A percentile compares a stretch with the other conserved stretches of the same genome.
These are phyloP conservation scores for Mycena indigotica DNA, from an alignment of 768 basidiomycete species.

Conservation along the genomic window DNA sequence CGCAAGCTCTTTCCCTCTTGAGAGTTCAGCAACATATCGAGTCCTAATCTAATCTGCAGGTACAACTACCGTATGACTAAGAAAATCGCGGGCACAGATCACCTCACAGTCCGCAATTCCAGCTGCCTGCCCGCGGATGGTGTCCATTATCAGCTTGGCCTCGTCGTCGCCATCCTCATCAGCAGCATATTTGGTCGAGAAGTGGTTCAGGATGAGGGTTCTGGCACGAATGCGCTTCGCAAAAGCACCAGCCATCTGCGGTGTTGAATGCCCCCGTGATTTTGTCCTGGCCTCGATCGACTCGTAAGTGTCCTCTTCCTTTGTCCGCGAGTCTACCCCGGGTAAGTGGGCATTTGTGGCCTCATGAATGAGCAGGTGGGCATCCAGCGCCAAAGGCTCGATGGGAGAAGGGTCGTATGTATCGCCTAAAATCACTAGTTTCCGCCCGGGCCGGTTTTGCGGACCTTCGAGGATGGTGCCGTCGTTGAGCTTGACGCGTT, in stretches of 20 bases:
- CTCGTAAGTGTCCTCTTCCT: slow-evolving; percentile 61
- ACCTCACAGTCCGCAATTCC: slow-evolving; percentile 51
- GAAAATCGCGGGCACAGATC: slow-evolving; percentile 72
- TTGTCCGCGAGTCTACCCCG: slow-evolving; percentile 60
- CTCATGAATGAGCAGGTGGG: slow-evolving; percentile 83
- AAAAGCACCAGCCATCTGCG: slow-evolving; percentile 86
- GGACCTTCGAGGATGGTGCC: slow-evolving; percentile 76
- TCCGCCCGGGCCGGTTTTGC: slow-evolving; percentile 64
- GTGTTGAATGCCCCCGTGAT: slow-evolving; percentile 87
- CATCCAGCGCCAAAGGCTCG: slow-evolving; percentile 56
- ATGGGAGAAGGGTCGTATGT: slow-evolving; percentile 80
- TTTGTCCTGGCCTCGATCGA: slow-evolving; percentile 63
- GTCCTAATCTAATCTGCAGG: slow-evolving; percentile 13
- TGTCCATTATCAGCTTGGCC: slow-evolving; percentile 60
- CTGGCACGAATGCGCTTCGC: slow-evolving; percentile 65
- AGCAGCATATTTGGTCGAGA: slow-evolving; percentile 79
- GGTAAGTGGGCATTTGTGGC: slow-evolving; percentile 87
- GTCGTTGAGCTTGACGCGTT: slow-evolving; percentile 63
- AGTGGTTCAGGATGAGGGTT: slow-evolving; percentile 78
- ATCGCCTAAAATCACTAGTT: slow-evolving; percentile 82
- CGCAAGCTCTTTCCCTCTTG: too few species aligned
- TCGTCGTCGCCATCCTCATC: slow-evolving; percentile 54
- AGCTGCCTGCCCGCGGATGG: slow-evolving; percentile 60
- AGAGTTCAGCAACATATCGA: too few species aligned
- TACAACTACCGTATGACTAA: slow-evolving; percentile 63